Base-by-base conservation (phyloP, 371 early-diverging fungal species). In the Mucor ambiguus region DNA sequence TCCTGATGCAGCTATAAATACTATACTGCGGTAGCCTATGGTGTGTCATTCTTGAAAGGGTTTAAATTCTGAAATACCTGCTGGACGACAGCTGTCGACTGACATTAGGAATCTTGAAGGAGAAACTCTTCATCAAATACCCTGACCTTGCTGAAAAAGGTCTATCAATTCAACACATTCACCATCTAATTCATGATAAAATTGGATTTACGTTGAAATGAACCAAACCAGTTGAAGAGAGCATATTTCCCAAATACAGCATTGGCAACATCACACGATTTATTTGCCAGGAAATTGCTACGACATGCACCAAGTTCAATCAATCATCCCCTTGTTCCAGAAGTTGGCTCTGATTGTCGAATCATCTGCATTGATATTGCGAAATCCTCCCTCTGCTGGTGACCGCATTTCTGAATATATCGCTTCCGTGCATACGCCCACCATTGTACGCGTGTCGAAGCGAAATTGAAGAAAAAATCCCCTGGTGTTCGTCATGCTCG, bases 341-440 rank as follows among this genome's bases (percentile, higher is more conserved):
- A 57, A 57, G 37, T 9, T 57, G 35, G 33, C 32, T 32, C 9
- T 35, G 9, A 57, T 57, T 4, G 35, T 33, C 35, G 20, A 57
- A 20, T 57, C 10, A 20, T 57, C 57, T 57, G 57, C 57, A 57
- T 33, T 57, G 57, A 57, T 57, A 33, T 33, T 57, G 1, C 32
- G 20, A 57, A 57, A 33, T 57, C 16, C 35, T 35, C 57, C 57
- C 20, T 24, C 57, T 20, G n/a, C 32, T 33, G 57, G 35, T 33
- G n/a, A n/a, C n/a, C 20, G n/a, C 18, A 57, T 57, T 32, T 33
- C 32, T 10, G 57, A 32, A 0, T n/a, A 32, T 20, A 57, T 57
- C 33, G 18, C 33, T 2, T 57, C 35, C 18, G 33, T 57, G 57
- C 57, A 57, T 57, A 57, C 57, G 14, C 35, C 57, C 57, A 32